phyloP scores from a whole-genome alignment of 805 yeast species.

The Spencermartinsiella europaea region DNA sequence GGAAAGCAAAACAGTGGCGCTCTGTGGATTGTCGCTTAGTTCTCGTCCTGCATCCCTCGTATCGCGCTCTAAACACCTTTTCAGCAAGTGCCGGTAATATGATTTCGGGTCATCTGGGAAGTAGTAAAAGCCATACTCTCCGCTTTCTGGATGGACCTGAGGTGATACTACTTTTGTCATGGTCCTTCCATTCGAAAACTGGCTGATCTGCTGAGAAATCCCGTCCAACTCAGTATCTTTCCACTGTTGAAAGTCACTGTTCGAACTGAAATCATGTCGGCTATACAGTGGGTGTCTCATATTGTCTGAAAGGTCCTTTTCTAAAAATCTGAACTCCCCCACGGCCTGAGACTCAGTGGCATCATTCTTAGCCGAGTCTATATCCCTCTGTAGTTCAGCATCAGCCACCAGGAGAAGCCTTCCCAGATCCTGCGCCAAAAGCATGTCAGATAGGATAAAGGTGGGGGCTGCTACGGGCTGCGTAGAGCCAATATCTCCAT shows the following conservation, averaged over 20 bases:
- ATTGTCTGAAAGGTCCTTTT: conserved; percentile 25
- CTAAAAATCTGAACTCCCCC: conserved; percentile 28
- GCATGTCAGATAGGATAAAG: conserved; percentile 51
- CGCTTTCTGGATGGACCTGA: conserved; percentile 4
- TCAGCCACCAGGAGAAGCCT: conserved; percentile 47
- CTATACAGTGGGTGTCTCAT: conserved; percentile 30
- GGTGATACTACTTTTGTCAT: conserved; percentile 7
- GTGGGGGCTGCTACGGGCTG: conserved; percentile 36
- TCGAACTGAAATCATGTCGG: conserved; percentile 35
- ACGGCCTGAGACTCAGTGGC: conserved; percentile 35
- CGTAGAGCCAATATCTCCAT: not conserved
- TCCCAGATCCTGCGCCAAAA: conserved; percentile 44
- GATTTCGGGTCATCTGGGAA: conserved; percentile 40
- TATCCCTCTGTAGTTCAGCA: conserved; percentile 49
- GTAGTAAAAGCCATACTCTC: conserved; percentile 23
- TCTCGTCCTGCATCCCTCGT: conserved; percentile 17
- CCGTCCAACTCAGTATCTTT: conserved; percentile 35
- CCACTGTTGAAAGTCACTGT: conserved; percentile 39
- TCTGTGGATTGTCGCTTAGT: conserved; percentile 18
- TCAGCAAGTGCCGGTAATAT: conserved; percentile 38
- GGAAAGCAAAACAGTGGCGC: conserved; percentile 32
- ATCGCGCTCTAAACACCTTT: conserved; percentile 43
- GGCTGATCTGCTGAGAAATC: conserved; percentile 28
- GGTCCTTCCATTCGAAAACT: conserved; percentile 6
- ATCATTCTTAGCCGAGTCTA: conserved; percentile 38